Evolutionary conservation across 805 yeast genomes (phyloP), one percentile per base, ranked within the genome.

Genomic region (Yamadazyma olivae): DNA sequence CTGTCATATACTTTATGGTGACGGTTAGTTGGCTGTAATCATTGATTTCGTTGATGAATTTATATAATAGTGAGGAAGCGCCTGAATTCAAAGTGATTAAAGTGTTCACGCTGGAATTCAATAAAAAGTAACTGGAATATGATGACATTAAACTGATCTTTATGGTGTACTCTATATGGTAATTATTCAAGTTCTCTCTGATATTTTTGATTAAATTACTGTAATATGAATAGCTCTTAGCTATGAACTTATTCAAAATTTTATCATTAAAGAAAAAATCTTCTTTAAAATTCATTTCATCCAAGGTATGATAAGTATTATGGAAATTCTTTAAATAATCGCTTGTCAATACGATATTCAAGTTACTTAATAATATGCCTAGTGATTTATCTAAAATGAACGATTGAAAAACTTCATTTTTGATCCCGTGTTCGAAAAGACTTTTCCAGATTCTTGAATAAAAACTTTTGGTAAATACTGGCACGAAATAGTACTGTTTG

Each of bases 351-450:
- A 44, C 43, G 4, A 39, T 41, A 25, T 39, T 39, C 9, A 44
- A 36, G 16, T 41, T 31, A 15, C 36, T 39, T 5, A 41, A 21
- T 5, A 44, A 29, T 3, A 61, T 49, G 35, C 59, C 65, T 28
- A 64, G 46, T 0, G 69, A 53, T 32, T 62, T 53, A 35, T 66
- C 71, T 45, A 66, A 56, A 40, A 66, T 57, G 39, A 64, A 66
- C 2, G 55, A 52, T 41, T 56, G 59, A 37, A 63, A 33, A 3
- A 39, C 40, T 2, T 35, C 30, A 15, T 36, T 36, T 15, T 18
- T 9, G 14, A 16, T 16, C 15, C 39, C 35, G 6, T 54, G 57
- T 30, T 56, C 48, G 38, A 57, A 57, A 17, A 64, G 38, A 0
- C 52, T 37, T n/a, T 45, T 40, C 71, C 71, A 66, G 29, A 66